Conservation (phyloP, 257 asterid genomes). For the Cordia subcordata region DNA sequence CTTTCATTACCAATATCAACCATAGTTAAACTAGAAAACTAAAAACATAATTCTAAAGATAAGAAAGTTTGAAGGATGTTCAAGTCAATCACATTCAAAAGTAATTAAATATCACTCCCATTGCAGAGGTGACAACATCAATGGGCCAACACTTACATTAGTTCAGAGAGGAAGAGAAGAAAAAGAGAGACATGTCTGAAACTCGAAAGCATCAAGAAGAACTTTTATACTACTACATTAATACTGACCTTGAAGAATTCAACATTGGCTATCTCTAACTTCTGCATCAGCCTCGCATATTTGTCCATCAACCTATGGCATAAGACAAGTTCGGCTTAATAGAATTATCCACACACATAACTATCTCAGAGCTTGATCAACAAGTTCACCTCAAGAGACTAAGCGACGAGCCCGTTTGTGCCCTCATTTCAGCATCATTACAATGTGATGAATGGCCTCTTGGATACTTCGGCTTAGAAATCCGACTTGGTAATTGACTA, state of each 20-base stretch:
- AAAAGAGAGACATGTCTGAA: background rate
- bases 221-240: conserved; percentile 12
- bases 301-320: conserved; percentile 84
- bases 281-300: conserved; percentile 97
- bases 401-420: conserved; percentile 93
- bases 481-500: conserved; percentile 98
- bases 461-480: conserved; percentile 52
- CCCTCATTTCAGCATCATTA: conserved; percentile 54
- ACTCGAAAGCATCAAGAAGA: conserved; percentile 13
- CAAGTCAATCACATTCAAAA: background rate
- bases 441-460: conserved; percentile 52
- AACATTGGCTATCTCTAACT: conserved; percentile 80
- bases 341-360: conserved; percentile 5
- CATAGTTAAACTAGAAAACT: too few species aligned
- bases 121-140: conserved; percentile 17
- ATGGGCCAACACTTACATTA: background rate
- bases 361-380: conserved; percentile 18
- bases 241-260: conserved; percentile 82
- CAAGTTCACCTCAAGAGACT: conserved; percentile 69
- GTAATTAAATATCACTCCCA: background rate
- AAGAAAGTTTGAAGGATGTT: too few species aligned
- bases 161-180: background rate
- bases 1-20: too few species aligned
- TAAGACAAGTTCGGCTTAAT: conserved; percentile 30
- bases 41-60: too few species aligned